These are phyloP conservation scores for Anaeramoeba ignava DNA, from an alignment of 78 protist genomes.

Conservation along the genomic window DNA sequence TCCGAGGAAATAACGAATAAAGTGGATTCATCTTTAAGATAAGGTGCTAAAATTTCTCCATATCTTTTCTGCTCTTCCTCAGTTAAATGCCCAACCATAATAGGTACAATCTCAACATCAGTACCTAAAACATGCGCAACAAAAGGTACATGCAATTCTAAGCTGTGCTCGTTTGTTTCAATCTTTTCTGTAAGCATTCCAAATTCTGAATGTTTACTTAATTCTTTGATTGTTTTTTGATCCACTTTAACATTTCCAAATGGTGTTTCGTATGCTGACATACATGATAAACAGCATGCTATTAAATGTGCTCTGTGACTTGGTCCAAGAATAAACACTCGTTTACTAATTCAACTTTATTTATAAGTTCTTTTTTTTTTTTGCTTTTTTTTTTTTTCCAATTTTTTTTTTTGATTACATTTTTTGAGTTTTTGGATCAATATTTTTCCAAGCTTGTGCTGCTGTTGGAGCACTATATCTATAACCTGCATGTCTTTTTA, in stretches of 20 bases:
- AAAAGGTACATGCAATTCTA: not conserved
- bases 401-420: no score
- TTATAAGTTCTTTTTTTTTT: no score
- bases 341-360: no score
- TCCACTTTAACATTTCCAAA: not conserved
- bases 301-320: not conserved
- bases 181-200: not conserved
- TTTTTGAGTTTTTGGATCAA: not conserved
- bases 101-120: not conserved
- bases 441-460: not conserved
- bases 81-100: not conserved
- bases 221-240: not conserved
- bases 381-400: no score
- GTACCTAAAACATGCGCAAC: not conserved
- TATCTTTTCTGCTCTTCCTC: not conserved
- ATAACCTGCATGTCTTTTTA: not conserved
- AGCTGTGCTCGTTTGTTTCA: not conserved
- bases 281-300: not conserved
- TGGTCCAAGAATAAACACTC: not conserved
- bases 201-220: not conserved
- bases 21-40: not conserved
- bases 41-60: not conserved
- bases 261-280: not conserved
- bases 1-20: not conserved
- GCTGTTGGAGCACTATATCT: not conserved